A percentile compares a stretch with the other conserved stretches of the same genome.
phyloP scores from a whole-genome alignment of 83 land plant species.

The Thuja plicata region DNA sequence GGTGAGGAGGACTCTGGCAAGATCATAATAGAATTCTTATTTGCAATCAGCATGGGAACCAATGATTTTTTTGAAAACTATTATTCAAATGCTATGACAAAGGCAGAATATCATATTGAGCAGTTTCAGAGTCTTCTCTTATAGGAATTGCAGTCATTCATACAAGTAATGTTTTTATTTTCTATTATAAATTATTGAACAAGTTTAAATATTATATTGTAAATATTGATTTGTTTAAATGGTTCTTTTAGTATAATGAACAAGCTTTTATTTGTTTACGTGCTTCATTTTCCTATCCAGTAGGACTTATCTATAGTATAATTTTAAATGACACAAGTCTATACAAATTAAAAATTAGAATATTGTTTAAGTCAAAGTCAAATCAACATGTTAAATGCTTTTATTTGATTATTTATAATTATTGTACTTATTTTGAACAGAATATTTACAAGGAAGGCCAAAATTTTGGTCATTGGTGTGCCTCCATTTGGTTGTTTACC shows the following conservation, averaged over 20 bases:
- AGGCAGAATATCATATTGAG: conserved; percentile 31
- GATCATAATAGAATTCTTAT: conserved; percentile 41
- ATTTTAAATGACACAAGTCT: too few species aligned
- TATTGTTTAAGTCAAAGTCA: background rate
- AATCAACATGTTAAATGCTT: background rate
- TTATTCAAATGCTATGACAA: conserved; percentile 58
- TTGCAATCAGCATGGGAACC: conserved; percentile 60
- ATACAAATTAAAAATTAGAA: too few species aligned
- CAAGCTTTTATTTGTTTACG: too few species aligned
- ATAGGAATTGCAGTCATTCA: conserved; percentile 30
- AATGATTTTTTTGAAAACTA: conserved; percentile 74
- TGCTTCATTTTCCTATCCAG: too few species aligned
- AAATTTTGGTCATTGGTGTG: background rate
- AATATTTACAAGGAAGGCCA: background rate
- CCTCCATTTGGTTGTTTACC: conserved; percentile 9
- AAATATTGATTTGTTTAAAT: too few species aligned
- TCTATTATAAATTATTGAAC: too few species aligned
- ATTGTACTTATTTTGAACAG: background rate
- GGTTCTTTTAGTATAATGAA: too few species aligned
- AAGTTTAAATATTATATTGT: too few species aligned
- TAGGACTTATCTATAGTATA: too few species aligned
- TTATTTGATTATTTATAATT: background rate
- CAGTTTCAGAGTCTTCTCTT: conserved; percentile 52
- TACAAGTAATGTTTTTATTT: conserved; percentile 35
- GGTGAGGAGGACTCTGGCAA: conserved; percentile 47